Evolutionary conservation across 306 rosid species (phyloP).

Genomic region (Dalbergia cultrata): DNA sequence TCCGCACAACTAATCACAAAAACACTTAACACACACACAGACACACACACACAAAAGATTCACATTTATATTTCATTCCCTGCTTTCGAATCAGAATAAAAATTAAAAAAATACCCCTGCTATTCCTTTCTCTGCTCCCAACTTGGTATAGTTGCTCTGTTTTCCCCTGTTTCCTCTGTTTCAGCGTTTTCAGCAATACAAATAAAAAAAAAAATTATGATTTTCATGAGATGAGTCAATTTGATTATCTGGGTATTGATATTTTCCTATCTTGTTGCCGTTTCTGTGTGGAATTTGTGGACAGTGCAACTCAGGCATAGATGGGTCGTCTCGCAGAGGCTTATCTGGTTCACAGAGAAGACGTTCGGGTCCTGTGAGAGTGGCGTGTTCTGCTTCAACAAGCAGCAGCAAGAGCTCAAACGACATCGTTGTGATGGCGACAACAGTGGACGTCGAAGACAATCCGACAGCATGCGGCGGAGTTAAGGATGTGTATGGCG

Average conservation of each 20-base stretch:
- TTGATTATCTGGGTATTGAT: slow-evolving; percentile 8
- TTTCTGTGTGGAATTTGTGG: slow-evolving; percentile 5
- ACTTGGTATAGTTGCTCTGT: neutral
- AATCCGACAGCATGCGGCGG: slow-evolving; percentile 58
- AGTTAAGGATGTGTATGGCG: slow-evolving; percentile 73
- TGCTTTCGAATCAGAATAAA: slow-evolving; percentile 13
- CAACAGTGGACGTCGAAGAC: slow-evolving; percentile 51
- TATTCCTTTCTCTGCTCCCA: neutral
- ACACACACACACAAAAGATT: no score
- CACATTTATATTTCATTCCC: neutral
- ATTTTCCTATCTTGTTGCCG: neutral
- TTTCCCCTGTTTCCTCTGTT: neutral
- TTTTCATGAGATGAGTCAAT: neutral
- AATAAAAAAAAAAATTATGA: neutral
- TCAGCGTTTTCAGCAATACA: no score
- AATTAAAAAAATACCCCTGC: neutral
- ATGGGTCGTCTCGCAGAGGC: slow-evolving; percentile 48
- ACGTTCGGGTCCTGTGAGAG: slow-evolving; percentile 50
- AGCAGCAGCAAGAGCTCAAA: slow-evolving; percentile 49
- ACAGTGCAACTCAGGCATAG: slow-evolving; percentile 61
- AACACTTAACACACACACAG: no score
- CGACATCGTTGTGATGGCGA: slow-evolving; percentile 65
- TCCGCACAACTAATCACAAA: neutral
- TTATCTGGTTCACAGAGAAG: slow-evolving; percentile 53
- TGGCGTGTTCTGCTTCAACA: slow-evolving; percentile 58